phyloP scores from a whole-genome alignment of 306 rosid genomes.

The Quercus robur region DNA sequence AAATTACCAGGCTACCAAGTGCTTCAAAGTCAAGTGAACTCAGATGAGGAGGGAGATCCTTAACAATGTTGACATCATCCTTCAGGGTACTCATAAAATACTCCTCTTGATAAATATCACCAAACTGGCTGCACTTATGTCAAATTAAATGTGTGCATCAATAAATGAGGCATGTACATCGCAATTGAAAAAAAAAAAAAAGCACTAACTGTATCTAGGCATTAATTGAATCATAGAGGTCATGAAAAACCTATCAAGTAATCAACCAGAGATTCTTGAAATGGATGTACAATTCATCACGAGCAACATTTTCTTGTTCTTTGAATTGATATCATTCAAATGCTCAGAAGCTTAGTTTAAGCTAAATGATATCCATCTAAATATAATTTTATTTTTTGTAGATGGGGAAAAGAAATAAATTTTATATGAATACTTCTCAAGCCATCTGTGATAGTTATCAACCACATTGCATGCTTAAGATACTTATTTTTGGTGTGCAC shows the following conservation, averaged over 20 bases:
- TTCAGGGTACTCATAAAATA: slow-evolving; percentile 65
- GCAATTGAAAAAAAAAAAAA: background rate
- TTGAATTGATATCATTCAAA: background rate
- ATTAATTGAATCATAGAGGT: background rate
- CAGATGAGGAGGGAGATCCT: slow-evolving; percentile 80
- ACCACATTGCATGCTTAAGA: too few species aligned
- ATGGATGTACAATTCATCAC: background rate
- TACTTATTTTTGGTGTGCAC: background rate
- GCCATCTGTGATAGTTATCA: too few species aligned
- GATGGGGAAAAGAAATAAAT: background rate
- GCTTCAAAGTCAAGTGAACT: slow-evolving; percentile 63
- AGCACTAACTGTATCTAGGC: background rate
- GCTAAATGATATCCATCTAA: background rate
- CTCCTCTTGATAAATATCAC: slow-evolving; percentile 88
- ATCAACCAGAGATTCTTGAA: background rate
- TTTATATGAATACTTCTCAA: too few species aligned
- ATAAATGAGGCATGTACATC: background rate
- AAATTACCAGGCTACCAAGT: slow-evolving; percentile 71
- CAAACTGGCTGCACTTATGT: slow-evolving; percentile 71
- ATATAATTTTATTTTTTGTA: background rate
- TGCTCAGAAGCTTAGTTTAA: background rate
- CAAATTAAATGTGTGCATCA: slow-evolving; percentile 9
- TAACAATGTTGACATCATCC: slow-evolving; percentile 61
- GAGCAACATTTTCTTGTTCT: background rate
- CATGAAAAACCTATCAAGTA: background rate